These are phyloP conservation scores for Bromus sterilis DNA, from an alignment of 176 grass and related monocot species.

Conservation along the genomic window DNA sequence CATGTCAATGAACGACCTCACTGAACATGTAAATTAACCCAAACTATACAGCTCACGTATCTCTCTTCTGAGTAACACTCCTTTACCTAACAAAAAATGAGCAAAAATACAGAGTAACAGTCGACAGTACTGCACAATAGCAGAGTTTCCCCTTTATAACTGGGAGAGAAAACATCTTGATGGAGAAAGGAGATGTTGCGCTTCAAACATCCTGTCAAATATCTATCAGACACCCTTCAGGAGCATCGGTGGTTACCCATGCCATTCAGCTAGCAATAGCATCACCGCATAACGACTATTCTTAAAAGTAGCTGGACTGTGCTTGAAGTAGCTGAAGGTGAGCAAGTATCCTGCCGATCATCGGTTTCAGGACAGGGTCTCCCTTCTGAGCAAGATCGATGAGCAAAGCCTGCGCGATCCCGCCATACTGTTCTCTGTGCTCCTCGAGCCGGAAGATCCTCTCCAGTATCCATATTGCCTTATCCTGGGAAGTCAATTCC, in stretches of 20 bases:
- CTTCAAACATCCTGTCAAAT: not conserved
- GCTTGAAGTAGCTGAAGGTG: constrained; percentile 77
- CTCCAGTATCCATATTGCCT: constrained; percentile 85
- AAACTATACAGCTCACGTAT: not conserved
- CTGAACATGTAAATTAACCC: not conserved
- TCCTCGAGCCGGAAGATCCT: constrained; percentile 54
- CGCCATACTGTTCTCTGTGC: constrained; percentile 49
- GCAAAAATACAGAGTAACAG: not conserved
- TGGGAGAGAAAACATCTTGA: not conserved
- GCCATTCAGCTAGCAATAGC: not conserved
- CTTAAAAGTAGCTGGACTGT: constrained; percentile 82
- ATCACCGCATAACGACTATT: not conserved
- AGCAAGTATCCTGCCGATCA: constrained; percentile 81
- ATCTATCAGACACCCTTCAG: not conserved
- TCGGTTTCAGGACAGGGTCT: constrained; percentile 49
- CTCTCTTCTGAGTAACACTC: not conserved
- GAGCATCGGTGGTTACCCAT: not conserved
- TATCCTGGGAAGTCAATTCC: constrained; percentile 48
- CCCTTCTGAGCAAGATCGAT: constrained; percentile 79
- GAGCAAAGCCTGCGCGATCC: constrained; percentile 51
- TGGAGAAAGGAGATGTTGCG: not conserved
- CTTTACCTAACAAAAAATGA: not conserved
- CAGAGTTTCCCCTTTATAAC: not conserved
- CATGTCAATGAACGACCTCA: not conserved
- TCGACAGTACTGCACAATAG: not conserved